phyloP scores from a whole-genome alignment of 2,329 filamentous ascomycete species.

The Hypoxylon sp. region DNA sequence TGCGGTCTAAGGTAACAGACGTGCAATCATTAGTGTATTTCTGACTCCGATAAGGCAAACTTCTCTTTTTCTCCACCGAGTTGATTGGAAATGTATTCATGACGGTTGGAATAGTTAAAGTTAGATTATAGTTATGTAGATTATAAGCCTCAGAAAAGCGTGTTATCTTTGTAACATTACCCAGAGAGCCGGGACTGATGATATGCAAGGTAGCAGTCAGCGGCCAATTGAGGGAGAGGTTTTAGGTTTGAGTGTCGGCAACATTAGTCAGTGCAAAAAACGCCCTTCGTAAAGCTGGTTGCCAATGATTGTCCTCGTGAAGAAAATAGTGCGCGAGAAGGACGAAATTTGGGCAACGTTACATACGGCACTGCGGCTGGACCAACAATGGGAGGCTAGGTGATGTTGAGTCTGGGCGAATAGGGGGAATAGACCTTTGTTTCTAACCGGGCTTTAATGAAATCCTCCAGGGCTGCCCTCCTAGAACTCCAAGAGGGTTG shows the following conservation, averaged over 20 bases:
- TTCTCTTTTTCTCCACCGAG: neutral
- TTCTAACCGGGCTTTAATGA: conserved; percentile 25
- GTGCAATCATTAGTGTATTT: neutral
- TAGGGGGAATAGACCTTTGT: conserved; percentile 15
- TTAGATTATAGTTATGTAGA: conserved; percentile 12
- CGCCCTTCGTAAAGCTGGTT: conserved; percentile 14
- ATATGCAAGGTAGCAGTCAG: conserved; percentile 34
- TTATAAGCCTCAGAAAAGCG: conserved; percentile 1
- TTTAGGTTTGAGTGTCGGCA: conserved; percentile 4
- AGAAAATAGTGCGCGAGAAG: conserved; percentile 10
- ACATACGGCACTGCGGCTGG: conserved; percentile 41
- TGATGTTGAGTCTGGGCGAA: conserved; percentile 16
- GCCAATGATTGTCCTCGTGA: conserved; percentile 14
- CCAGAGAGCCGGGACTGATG: conserved; percentile 25
- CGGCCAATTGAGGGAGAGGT: conserved; percentile 24
- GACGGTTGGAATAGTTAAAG: conserved; percentile 1
- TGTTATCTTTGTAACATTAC: conserved; percentile 42
- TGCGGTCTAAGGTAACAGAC: neutral
- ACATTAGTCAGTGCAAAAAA: conserved; percentile 8
- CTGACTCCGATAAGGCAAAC: neutral
- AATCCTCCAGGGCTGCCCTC: conserved; percentile 22
- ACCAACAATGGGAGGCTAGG: conserved; percentile 6
- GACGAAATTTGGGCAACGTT: conserved; percentile 48
- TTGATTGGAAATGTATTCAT: conserved; percentile 4
- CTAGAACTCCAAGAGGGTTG: conserved; percentile 12